A percentile compares a stretch with the other conserved stretches of the same genome.
Conservation (phyloP, 2,329 filamentous ascomycete species). For the Alternaria incomplexa region DNA sequence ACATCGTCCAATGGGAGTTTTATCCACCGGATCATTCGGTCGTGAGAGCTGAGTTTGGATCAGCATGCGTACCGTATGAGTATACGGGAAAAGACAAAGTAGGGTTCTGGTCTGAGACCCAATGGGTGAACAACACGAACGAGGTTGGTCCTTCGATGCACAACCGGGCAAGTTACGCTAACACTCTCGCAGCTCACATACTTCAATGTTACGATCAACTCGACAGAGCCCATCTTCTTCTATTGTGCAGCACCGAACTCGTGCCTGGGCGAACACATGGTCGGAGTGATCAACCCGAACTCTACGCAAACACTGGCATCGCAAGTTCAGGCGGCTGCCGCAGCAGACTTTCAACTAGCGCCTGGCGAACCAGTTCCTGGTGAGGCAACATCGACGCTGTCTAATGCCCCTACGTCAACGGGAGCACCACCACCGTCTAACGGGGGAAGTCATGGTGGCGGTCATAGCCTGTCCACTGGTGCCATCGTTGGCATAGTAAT, state of each 20-base stretch:
- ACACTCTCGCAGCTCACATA: conserved; percentile 28
- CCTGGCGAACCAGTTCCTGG: conserved; percentile 51
- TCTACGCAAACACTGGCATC: conserved; percentile 34
- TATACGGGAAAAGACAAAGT: conserved; percentile 32
- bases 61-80: conserved; percentile 51
- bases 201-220: conserved; percentile 45
- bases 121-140: conserved; percentile 29
- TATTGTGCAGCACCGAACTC: conserved; percentile 64
- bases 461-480: conserved; percentile 42
- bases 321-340: conserved; percentile 32
- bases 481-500: conserved; percentile 63
- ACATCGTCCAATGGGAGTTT: conserved; percentile 49
- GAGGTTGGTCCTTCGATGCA: conserved; percentile 26
- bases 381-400: conserved; percentile 36
- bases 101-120: conserved; percentile 43
- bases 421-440: conserved; percentile 1
- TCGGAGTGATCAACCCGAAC: conserved; percentile 74
- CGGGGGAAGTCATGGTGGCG: background rate
- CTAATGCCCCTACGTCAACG: conserved; percentile 13
- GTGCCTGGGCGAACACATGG: conserved; percentile 71
- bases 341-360: conserved; percentile 39
- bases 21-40: conserved; percentile 53
- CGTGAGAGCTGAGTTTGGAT: conserved; percentile 47
- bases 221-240: conserved; percentile 46
- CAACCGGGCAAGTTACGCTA: background rate